Percentiles rank a stretch among this genome's conserved stretches.
phyloP scores from a whole-genome alignment of 805 yeast species.

The Candida jianshihensis region DNA sequence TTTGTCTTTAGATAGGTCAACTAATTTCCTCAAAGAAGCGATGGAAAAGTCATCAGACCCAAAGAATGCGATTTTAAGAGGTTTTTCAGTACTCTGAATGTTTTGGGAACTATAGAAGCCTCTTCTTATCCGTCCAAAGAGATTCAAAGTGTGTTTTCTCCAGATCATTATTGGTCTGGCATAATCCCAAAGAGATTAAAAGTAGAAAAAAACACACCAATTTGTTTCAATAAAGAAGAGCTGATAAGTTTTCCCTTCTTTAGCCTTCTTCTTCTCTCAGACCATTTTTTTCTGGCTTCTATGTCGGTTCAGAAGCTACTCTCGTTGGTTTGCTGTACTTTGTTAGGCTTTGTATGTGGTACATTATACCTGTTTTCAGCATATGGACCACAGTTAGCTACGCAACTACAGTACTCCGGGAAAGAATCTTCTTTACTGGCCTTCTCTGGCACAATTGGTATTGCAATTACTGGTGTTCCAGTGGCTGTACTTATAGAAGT shows the following conservation, averaged over 20 bases:
- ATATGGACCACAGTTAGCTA: slow-evolving; percentile 71
- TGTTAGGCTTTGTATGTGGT: slow-evolving; percentile 55
- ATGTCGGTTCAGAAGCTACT: slow-evolving; percentile 4
- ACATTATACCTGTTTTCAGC: slow-evolving; percentile 72
- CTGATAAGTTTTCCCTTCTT: too few relatives aligned
- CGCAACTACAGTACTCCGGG: slow-evolving; percentile 48
- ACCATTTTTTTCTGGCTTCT: background rate
- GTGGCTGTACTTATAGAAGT: slow-evolving; percentile 61
- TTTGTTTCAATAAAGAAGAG: too few relatives aligned
- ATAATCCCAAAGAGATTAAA: background rate
- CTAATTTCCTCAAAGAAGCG: slow-evolving; percentile 37
- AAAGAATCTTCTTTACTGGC: slow-evolving; percentile 60
- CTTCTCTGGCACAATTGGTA: slow-evolving; percentile 60
- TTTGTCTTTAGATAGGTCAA: slow-evolving; percentile 17
- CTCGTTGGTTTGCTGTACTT: slow-evolving; percentile 14
- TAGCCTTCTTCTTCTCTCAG: background rate
- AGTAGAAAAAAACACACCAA: background rate
- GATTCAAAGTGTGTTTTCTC: background rate
- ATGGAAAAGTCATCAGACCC: slow-evolving; percentile 75
- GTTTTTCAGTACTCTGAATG: background rate
- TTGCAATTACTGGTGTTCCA: slow-evolving; percentile 57
- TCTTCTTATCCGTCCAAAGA: background rate
- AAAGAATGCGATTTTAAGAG: slow-evolving; percentile 49
- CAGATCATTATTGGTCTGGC: too few relatives aligned
- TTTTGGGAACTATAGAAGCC: background rate